phyloP scores from a whole-genome alignment of 2,329 filamentous ascomycete species.

The Purpureocillium lavendulum region DNA sequence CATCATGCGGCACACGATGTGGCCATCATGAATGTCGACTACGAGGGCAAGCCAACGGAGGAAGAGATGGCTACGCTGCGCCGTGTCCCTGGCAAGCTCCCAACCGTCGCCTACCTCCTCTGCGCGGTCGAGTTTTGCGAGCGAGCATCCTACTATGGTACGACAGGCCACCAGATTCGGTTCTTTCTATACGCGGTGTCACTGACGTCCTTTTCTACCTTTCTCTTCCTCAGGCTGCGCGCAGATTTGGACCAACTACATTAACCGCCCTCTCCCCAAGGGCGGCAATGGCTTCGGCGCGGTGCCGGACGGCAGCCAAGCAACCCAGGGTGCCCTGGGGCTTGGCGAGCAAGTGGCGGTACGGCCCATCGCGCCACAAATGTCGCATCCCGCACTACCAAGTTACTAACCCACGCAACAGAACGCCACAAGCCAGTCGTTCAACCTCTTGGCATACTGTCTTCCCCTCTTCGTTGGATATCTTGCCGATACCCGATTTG shows the following conservation, averaged over 20 bases:
- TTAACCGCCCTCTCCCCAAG: conserved; percentile 49
- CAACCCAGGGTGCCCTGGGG: conserved; percentile 50
- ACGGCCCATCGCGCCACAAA: neutral
- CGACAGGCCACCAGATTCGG: conserved; percentile 7
- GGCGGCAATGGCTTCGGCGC: conserved; percentile 39
- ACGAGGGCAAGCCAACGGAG: conserved; percentile 39
- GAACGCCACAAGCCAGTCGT: conserved; percentile 32
- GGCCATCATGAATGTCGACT: conserved; percentile 10
- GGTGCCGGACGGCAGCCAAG: conserved; percentile 27
- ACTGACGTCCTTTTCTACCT: no score
- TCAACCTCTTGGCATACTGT: conserved; percentile 48
- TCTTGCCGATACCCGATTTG: conserved; percentile 59
- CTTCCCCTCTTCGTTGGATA: conserved; percentile 47
- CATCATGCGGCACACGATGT: conserved; percentile 2
- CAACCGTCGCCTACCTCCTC: conserved; percentile 44
- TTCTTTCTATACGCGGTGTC: no score
- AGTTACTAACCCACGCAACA: conserved; percentile 8
- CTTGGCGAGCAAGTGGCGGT: conserved; percentile 31
- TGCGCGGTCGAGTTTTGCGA: conserved; percentile 54
- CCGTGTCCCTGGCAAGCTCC: conserved; percentile 43
- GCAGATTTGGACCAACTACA: conserved; percentile 41
- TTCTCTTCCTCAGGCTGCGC: conserved; percentile 13
- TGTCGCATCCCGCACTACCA: no score
- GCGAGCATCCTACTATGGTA: conserved; percentile 52
- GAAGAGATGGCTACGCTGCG: conserved; percentile 43